phyloP scores from a whole-genome alignment of 768 basidiomycete genomes.

The Chiua virens region DNA sequence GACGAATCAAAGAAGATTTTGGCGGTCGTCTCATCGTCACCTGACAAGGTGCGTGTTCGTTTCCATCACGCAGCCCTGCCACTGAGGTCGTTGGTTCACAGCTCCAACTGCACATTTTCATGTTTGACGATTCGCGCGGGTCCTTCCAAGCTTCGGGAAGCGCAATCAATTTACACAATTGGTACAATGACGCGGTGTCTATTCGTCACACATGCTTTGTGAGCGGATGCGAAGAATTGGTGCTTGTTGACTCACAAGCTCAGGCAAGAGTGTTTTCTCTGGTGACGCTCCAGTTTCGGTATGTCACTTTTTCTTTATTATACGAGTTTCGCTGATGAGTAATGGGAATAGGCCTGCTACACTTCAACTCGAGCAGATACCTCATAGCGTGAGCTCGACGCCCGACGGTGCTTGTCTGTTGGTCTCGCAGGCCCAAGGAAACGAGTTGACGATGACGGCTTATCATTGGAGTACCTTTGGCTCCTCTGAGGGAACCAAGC shows the following conservation, averaged over 20 bases:
- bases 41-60: conserved; percentile 36
- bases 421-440: conserved; percentile 24
- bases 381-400: conserved; percentile 38
- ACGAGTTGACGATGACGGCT: conserved; percentile 29
- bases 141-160: conserved; percentile 41
- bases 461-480: conserved; percentile 63
- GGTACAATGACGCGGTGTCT: conserved; percentile 37
- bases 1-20: conserved; percentile 54
- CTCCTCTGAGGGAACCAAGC: conserved; percentile 42
- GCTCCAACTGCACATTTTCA: conserved; percentile 44
- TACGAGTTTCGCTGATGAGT: not conserved
- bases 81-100: conserved; percentile 7
- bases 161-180: conserved; percentile 39
- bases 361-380: conserved; percentile 37
- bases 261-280: conserved; percentile 54
- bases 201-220: conserved; percentile 46
- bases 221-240: conserved; percentile 50
- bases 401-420: conserved; percentile 58
- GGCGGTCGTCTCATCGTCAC: conserved; percentile 41
- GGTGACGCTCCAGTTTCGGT: conserved; percentile 55
- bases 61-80: not conserved
- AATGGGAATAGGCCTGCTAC: conserved; percentile 42
- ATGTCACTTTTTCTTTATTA: not conserved
- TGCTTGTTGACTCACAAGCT: conserved; percentile 45
- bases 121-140: conserved; percentile 45